A percentile compares a stretch with the other conserved stretches of the same genome.
phyloP scores from a whole-genome alignment of 2,329 filamentous ascomycete species.

The Lachnellula arida region DNA sequence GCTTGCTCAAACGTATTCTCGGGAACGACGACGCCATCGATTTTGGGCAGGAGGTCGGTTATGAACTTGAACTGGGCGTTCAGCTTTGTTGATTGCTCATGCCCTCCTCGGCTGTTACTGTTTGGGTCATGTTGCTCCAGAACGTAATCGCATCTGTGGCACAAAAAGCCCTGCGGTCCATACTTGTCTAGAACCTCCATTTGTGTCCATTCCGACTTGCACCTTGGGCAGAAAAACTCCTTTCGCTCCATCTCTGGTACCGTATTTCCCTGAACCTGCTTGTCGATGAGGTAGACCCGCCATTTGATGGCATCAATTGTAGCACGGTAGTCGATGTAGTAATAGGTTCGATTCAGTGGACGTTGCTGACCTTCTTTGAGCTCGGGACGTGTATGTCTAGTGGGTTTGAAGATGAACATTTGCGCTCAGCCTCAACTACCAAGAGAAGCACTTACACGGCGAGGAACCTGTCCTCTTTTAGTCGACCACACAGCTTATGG shows the following conservation, averaged over 20 bases:
- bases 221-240: constrained; percentile 80
- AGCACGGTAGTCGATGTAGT: constrained; percentile 92
- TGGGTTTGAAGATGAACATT: not conserved
- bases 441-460: constrained; percentile 56
- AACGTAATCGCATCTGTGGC: constrained; percentile 67
- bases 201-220: constrained; percentile 80
- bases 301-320: constrained; percentile 97
- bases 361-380: constrained; percentile 75
- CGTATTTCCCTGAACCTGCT: constrained; percentile 79
- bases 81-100: constrained; percentile 67
- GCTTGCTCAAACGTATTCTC: constrained; percentile 71
- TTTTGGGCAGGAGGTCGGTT: constrained; percentile 68
- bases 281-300: constrained; percentile 82
- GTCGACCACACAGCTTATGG: constrained; percentile 79
- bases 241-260: constrained; percentile 81
- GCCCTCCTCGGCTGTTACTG: constrained; percentile 63
- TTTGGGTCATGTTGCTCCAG: constrained; percentile 54
- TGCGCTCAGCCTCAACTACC: constrained; percentile 1
- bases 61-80: constrained; percentile 79
- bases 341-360: constrained; percentile 84
- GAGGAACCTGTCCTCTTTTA: constrained; percentile 82
- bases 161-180: constrained; percentile 66
- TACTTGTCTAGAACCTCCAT: constrained; percentile 82
- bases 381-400: constrained; percentile 68
- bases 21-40: constrained; percentile 70